A percentile compares a stretch with the other conserved stretches of the same genome.
phyloP scores from a whole-genome alignment of 1,139 yeast genomes.

The Sugiyamaella japonica region DNA sequence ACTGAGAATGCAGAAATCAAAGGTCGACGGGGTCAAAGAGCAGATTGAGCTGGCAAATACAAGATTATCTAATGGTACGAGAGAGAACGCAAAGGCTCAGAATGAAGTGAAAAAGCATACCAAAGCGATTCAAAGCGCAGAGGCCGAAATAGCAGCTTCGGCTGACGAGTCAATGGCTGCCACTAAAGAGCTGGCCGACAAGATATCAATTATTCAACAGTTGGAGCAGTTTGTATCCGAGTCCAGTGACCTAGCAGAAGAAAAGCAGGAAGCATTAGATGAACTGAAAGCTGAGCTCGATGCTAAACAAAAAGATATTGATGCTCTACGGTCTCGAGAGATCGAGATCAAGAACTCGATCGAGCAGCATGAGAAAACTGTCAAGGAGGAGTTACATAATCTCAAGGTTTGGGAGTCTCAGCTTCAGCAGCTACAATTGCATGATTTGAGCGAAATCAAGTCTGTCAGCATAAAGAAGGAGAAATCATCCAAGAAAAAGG shows the following conservation, averaged over 20 bases:
- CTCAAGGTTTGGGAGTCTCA: conserved; percentile 42
- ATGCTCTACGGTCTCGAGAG: conserved; percentile 65
- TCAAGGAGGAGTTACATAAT: conserved; percentile 47
- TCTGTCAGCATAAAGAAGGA: conserved; percentile 15
- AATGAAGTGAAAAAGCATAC: conserved; percentile 62
- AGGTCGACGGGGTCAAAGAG: conserved; percentile 74
- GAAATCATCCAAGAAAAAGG: conserved; percentile 14
- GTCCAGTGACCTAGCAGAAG: conserved; percentile 37
- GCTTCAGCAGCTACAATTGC: conserved; percentile 33
- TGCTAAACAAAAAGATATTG: conserved; percentile 54
- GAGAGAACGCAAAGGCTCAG: conserved; percentile 63
- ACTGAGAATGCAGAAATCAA: conserved; percentile 74
- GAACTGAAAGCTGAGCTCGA: conserved; percentile 50
- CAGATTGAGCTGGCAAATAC: conserved; percentile 62
- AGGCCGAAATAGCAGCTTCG: conserved; percentile 34
- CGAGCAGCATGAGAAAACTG: conserved; percentile 53
- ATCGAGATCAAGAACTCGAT: conserved; percentile 65
- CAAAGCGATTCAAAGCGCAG: conserved; percentile 49
- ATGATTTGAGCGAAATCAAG: conserved; percentile 30
- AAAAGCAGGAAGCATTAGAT: conserved; percentile 42
- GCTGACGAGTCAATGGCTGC: conserved; percentile 41
- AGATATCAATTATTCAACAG: conserved; percentile 31
- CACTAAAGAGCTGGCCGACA: conserved; percentile 42
- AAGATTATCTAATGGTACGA: conserved; percentile 60
- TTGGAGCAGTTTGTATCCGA: conserved; percentile 42